These are phyloP conservation scores for Oldenlandia corymbosa DNA, from an alignment of 257 asterid genomes.

Conservation along the genomic window DNA sequence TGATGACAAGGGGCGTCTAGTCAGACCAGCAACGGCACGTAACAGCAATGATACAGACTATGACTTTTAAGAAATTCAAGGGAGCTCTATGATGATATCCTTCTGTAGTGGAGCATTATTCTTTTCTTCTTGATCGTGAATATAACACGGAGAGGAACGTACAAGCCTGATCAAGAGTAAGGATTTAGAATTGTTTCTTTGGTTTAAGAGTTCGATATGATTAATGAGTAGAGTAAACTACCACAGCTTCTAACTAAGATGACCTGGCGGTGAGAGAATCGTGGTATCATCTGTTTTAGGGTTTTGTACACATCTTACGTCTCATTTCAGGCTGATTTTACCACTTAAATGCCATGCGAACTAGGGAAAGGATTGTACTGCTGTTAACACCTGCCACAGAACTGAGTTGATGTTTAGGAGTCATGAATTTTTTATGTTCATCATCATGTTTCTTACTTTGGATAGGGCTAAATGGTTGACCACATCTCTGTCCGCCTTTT, in stretches of 20 bases:
- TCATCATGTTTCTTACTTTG: slow-evolving; percentile 1
- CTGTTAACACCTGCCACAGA: no score
- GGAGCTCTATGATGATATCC: slow-evolving; percentile 1
- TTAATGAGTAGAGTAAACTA: not conserved
- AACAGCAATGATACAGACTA: slow-evolving; percentile 33
- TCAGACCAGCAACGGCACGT: slow-evolving; percentile 36
- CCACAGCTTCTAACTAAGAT: not conserved
- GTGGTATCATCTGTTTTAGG: not conserved
- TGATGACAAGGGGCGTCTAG: slow-evolving; percentile 52
- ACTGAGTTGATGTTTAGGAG: no score
- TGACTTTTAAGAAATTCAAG: slow-evolving; percentile 24
- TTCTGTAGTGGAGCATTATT: not conserved
- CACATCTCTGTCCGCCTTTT: not conserved
- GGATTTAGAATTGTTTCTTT: not conserved
- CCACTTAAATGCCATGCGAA: not conserved
- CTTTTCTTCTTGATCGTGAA: not conserved
- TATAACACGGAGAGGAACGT: not conserved
- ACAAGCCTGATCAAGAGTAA: not conserved
- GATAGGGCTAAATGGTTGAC: not conserved
- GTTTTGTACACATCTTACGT: not conserved
- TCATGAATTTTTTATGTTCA: no score
- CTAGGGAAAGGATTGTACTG: not conserved
- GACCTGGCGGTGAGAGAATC: not conserved
- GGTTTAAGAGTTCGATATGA: not conserved
- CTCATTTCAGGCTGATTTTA: not conserved